Conservation (phyloP, 2,329 filamentous ascomycete species). For the Epichloe baconii region DNA sequence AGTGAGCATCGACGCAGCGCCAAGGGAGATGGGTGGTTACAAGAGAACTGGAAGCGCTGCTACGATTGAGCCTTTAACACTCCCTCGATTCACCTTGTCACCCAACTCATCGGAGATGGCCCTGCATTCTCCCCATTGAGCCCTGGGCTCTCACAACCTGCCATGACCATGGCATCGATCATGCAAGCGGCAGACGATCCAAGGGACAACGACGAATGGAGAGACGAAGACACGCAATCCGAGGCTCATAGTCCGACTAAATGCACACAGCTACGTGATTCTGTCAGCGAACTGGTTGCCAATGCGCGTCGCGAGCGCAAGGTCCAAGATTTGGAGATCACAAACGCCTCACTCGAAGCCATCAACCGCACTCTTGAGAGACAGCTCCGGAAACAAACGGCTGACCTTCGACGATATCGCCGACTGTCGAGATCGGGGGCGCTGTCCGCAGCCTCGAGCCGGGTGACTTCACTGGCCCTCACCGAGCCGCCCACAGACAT, state of each 20-base stretch:
- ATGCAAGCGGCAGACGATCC: constrained; percentile 43
- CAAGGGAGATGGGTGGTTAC: constrained; percentile 23
- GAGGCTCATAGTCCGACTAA: constrained; percentile 44
- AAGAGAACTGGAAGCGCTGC: constrained; percentile 28
- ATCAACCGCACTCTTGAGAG: constrained; percentile 90
- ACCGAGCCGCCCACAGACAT: constrained; percentile 31
- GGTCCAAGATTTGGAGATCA: constrained; percentile 91
- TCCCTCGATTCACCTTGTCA: constrained; percentile 21
- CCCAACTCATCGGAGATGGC: constrained; percentile 18
- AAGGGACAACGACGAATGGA: constrained; percentile 16
- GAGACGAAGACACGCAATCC: constrained; percentile 18
- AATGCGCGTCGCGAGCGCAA: constrained; percentile 87
- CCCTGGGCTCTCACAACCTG: constrained; percentile 17
- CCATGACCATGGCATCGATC: constrained; percentile 41
- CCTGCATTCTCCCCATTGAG: constrained; percentile 22
- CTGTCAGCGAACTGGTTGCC: constrained; percentile 64
- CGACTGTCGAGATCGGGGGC: constrained; percentile 74
- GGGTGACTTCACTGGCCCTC: constrained; percentile 30
- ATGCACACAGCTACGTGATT: constrained; percentile 39
- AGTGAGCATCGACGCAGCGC: constrained; percentile 29
- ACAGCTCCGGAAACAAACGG: constrained; percentile 80
- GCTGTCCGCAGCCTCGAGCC: constrained; percentile 43
- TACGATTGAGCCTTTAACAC: constrained; percentile 23
- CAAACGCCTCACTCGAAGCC: constrained; percentile 83
- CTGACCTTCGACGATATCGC: constrained; percentile 73